phyloP scores from a whole-genome alignment of 2,329 filamentous ascomycete species.

The Diplodia scrobiculata region DNA sequence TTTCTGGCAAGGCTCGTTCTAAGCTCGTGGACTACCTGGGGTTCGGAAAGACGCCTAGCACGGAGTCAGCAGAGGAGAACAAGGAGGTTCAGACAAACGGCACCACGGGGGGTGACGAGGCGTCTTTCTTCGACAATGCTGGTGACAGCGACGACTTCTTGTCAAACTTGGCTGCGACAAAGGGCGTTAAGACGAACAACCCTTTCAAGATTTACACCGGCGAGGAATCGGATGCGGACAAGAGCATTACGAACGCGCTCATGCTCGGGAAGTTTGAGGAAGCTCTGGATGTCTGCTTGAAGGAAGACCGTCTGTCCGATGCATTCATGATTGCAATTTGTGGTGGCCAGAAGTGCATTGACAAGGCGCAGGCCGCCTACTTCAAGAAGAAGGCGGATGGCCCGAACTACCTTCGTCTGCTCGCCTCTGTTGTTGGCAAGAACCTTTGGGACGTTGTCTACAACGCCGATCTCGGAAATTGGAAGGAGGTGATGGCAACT shows the following conservation, averaged over 20 bases:
- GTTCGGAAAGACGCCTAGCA: constrained; percentile 65
- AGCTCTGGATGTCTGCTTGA: constrained; percentile 83
- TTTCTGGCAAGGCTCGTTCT: constrained; percentile 80
- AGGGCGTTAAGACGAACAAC: constrained; percentile 88
- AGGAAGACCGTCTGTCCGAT: constrained; percentile 88
- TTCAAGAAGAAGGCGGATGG: constrained; percentile 77
- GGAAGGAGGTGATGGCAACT: constrained; percentile 96
- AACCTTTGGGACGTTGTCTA: constrained; percentile 98
- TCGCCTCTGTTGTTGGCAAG: constrained; percentile 90
- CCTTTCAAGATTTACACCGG: constrained; percentile 89
- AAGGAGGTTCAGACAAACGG: constrained; percentile 53
- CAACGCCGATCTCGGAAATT: constrained; percentile 87
- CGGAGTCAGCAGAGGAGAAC: constrained; percentile 49
- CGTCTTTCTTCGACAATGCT: constrained; percentile 78
- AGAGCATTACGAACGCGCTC: constrained; percentile 80
- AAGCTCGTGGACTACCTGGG: constrained; percentile 87
- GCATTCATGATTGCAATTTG: constrained; percentile 98
- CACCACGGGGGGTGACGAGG: constrained; percentile 49
- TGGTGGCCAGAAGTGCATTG: constrained; percentile 86
- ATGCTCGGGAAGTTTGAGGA: constrained; percentile 89
- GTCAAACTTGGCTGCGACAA: constrained; percentile 79
- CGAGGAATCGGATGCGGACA: constrained; percentile 80
- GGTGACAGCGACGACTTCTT: constrained; percentile 78
- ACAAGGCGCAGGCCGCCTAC: constrained; percentile 91
- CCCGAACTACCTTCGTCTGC: constrained; percentile 87